Base-by-base conservation (phyloP, 306 rosid genomes). In the Quercus mongolica region DNA sequence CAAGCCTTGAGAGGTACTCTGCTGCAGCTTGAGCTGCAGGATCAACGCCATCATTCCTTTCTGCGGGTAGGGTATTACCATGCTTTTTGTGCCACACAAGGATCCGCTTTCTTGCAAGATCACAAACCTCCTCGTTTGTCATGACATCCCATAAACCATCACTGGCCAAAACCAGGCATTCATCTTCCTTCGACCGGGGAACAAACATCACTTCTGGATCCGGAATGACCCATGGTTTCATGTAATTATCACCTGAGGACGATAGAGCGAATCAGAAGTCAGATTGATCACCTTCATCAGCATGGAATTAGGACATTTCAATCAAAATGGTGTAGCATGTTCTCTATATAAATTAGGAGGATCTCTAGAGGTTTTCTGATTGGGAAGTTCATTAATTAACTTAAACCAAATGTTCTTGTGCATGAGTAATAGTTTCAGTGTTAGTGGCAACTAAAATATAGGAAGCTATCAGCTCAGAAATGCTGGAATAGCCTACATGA, bases 131-230 rank as follows among this genome's bases (percentile, higher is more conserved):
- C 81, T 93, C 92, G 59, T 91, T 89, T 57, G 92, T 91, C 74
- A 93, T 80, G 18, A 91, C 94, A 86, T 93, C 97, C 97, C 97
- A 93, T 61, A 93, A 79, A 19, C 97, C 97, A 26, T 91, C 97
- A 5, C 91, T 91, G 68, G 96, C 97, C 74, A 93, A 75, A 79
- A 91, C 80, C 49, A 93, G 94, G 82, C 92, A 91, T 77, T 93
- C 93, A 0, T 93, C 97, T 15, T 84, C 88, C 81, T 85, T 89
- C 57, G 83, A 91, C 82, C 96, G 75, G 0, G 71, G 76, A 59
- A 89, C 74, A 49, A 88, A 81, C 79, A 74, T 78, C 31, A 91
- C 77, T 81, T 93, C 97, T 38, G 97, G 97, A 52, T 93, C 91
- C 7, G 96, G 91, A 75, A 93, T 93, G 72, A 93, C 77, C 85